Percentiles rank a stretch among this genome's conserved stretches.
Evolutionary conservation across 2,329 filamentous ascomycete genomes (phyloP).

Genomic region (Lachnellula subtilissima): DNA sequence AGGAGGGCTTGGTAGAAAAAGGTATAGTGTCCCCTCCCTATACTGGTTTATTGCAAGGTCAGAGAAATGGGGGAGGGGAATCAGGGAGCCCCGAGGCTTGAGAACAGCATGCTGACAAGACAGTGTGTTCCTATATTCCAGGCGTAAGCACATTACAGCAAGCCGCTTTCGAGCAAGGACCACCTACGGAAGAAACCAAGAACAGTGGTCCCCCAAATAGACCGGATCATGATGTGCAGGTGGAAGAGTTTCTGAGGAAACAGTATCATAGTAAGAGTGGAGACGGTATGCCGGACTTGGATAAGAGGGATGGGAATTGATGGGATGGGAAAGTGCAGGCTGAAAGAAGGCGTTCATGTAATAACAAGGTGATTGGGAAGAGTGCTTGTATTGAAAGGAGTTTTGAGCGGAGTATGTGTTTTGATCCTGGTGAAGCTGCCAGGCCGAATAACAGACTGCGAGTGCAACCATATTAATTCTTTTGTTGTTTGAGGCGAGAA

Average conservation of each 20-base stretch:
- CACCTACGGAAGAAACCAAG: not conserved
- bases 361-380: too few species aligned
- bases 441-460: too few species aligned
- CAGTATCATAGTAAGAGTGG: slow-evolving; percentile 27
- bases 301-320: too few species aligned
- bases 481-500: too few species aligned
- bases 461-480: too few species aligned
- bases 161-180: slow-evolving; percentile 9
- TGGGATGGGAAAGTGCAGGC: too few species aligned
- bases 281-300: slow-evolving; percentile 14
- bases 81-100: not conserved
- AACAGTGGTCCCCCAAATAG: slow-evolving; percentile 16
- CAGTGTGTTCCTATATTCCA: slow-evolving; percentile 22
- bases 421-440: too few species aligned
- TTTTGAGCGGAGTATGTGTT: too few species aligned
- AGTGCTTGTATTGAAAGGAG: too few species aligned
- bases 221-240: slow-evolving; percentile 29
- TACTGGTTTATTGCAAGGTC: not conserved
- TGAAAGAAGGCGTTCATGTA: too few species aligned
- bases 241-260: slow-evolving; percentile 27
- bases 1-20: slow-evolving; percentile 19
- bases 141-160: slow-evolving; percentile 15
- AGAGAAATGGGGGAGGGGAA: not conserved
- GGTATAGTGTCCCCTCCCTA: slow-evolving; percentile 10
- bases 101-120: slow-evolving; percentile 9